phyloP scores from a whole-genome alignment of 2,329 filamentous ascomycete genomes.

The Trichoderma harzianum region DNA sequence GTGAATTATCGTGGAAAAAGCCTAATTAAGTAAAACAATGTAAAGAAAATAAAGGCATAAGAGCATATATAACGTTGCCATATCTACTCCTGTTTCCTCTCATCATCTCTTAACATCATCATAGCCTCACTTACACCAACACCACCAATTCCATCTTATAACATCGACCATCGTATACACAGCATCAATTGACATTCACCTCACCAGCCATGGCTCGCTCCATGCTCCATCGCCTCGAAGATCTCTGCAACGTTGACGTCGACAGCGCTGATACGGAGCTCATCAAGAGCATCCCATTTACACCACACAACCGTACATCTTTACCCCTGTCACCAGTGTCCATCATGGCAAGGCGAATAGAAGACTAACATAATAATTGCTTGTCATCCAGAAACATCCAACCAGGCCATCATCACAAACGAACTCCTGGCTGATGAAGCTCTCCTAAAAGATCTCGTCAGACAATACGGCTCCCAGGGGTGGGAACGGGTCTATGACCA shows the following conservation, averaged over 20 bases:
- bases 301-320: slow-evolving; percentile 22
- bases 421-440: slow-evolving; percentile 17
- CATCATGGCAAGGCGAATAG: neutral
- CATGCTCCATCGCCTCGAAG: slow-evolving; percentile 20
- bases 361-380: neutral
- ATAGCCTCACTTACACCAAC: neutral
- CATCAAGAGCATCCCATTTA: slow-evolving; percentile 22
- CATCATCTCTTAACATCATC: neutral
- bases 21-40: neutral
- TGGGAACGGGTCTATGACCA: slow-evolving; percentile 24
- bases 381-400: slow-evolving; percentile 21
- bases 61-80: neutral
- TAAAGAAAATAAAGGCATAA: neutral
- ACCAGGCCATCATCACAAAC: slow-evolving; percentile 23
- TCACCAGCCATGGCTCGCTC: neutral
- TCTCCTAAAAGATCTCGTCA: slow-evolving; percentile 17
- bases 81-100: neutral
- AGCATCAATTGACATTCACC: neutral
- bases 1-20: neutral
- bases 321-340: no score
- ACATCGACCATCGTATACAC: neutral
- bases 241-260: slow-evolving; percentile 23
- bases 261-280: slow-evolving; percentile 22
- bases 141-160: neutral
- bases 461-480: slow-evolving; percentile 21